Base-by-base conservation (phyloP, 164 flowering plant species). In the Piper longum region DNA sequence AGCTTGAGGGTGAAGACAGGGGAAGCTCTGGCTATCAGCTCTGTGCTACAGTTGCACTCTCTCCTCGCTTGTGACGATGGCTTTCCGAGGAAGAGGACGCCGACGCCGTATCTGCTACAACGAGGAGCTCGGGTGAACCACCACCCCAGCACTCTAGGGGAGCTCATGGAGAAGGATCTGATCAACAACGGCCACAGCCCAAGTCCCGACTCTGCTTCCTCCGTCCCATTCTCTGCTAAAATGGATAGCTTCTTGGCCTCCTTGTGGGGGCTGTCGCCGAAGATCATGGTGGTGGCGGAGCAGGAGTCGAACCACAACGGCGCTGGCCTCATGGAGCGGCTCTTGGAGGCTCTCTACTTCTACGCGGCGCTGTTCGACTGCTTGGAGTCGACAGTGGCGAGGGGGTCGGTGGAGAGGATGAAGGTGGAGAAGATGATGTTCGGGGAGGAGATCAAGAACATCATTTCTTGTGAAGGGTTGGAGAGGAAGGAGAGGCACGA, bases 401-500 rank as follows among this genome's bases (percentile, higher is more conserved):
- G 93, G 69, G 69, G 75, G 18, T 79, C 91, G 4, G 7, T 73
- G n/a, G 91, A 90, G 71, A 68, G 97, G 44, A 74, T 75, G 41
- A 85, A 78, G 74, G 75, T 90, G 26, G 97, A 90, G 79, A 85
- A 83, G 75, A 76, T 81, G 81, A 70, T 90, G 39, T 80, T 85
- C 17, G 95, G 91, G 0, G 89, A 81, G 75, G 86, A 90, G 71
- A 90, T 90, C 14, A 90, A 83, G 77, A 85, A 83, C 74, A 88
- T 90, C 26, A 77, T 88, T 36, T 82, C 91, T 1, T 88, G 97
- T 59, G 97, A 90, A 62, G 93, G 95, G 40, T 54, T 36, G 0
- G 89, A 90, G 61, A 83, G 97, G 72, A 88, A 69, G 61, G 89
- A 86, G 73, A 82, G 95, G 70, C 91, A 90, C 54, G 95, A 90